A percentile compares a stretch with the other conserved stretches of the same genome.
These are phyloP conservation scores for Zalaria obscura DNA, from an alignment of 2,329 filamentous ascomycete genomes.

Conservation along the genomic window DNA sequence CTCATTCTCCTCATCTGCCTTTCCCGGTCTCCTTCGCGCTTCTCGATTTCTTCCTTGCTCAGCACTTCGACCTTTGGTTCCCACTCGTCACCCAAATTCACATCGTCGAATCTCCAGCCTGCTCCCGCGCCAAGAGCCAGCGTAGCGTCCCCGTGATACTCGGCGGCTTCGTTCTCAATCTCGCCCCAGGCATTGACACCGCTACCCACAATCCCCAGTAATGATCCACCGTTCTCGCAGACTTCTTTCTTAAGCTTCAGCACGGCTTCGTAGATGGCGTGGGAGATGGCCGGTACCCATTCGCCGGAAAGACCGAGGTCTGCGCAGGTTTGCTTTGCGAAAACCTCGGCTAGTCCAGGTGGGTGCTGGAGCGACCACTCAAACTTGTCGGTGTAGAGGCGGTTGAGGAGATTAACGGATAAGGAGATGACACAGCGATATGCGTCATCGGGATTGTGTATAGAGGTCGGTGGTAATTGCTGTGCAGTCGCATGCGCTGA, in stretches of 20 bases:
- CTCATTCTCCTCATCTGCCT: slow-evolving; percentile 75
- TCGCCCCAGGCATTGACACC: slow-evolving; percentile 56
- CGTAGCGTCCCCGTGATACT: slow-evolving; percentile 28
- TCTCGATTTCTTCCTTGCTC: slow-evolving; percentile 94
- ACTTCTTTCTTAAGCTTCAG: slow-evolving; percentile 90
- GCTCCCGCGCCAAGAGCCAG: slow-evolving; percentile 49
- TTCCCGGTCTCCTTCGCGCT: slow-evolving; percentile 87
- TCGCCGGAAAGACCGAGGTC: slow-evolving; percentile 82
- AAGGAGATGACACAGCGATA: slow-evolving; percentile 87
- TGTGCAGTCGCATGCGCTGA: slow-evolving; percentile 58
- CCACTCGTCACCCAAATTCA: slow-evolving; percentile 54
- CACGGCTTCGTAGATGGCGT: slow-evolving; percentile 93
- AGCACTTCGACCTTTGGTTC: slow-evolving; percentile 43
- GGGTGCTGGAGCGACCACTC: slow-evolving; percentile 94
- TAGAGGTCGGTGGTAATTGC: slow-evolving; percentile 36
- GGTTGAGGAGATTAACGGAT: slow-evolving; percentile 81
- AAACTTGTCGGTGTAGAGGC: slow-evolving; percentile 91
- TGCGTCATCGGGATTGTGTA: slow-evolving; percentile 81
- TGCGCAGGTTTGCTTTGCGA: slow-evolving; percentile 83
- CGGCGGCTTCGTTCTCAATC: slow-evolving; percentile 78
- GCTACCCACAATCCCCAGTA: slow-evolving; percentile 55
- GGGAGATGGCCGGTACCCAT: slow-evolving; percentile 87
- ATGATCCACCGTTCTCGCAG: slow-evolving; percentile 59
- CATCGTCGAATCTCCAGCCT: slow-evolving; percentile 91
- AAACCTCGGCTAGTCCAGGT: slow-evolving; percentile 79